A percentile compares a stretch with the other conserved stretches of the same genome.
Evolutionary conservation across 2,329 filamentous ascomycete genomes (phyloP).

Genomic region (Biscogniauxia mediterranea): DNA sequence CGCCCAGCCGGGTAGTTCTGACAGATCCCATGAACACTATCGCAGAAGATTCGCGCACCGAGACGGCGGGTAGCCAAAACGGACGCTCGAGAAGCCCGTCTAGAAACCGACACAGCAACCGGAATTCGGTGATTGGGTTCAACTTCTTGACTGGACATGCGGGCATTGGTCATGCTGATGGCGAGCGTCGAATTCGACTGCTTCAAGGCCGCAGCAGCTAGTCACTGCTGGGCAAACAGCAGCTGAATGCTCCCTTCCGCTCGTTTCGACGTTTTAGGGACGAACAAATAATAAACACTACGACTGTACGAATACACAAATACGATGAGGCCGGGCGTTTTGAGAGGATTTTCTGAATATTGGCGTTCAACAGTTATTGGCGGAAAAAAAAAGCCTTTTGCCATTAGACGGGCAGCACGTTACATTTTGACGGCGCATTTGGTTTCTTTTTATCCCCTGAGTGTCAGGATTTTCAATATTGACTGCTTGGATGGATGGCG

Average conservation of each 20-base stretch:
- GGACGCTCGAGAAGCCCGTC: constrained; percentile 25
- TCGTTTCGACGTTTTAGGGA: constrained; percentile 1
- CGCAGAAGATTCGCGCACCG: constrained; percentile 20
- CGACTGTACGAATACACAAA: neutral
- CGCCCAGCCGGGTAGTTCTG: constrained; percentile 40
- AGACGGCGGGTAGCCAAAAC: constrained; percentile 2
- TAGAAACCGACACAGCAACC: constrained; percentile 13
- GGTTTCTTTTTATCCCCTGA: neutral
- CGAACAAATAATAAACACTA: neutral
- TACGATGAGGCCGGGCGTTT: neutral
- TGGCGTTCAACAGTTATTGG: neutral
- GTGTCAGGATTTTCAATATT: neutral
- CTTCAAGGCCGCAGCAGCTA: constrained; percentile 26
- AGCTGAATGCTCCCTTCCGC: neutral
- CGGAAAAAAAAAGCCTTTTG: neutral
- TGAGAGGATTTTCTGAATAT: neutral
- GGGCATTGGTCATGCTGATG: constrained; percentile 23
- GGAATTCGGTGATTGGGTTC: constrained; percentile 26
- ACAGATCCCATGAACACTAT: constrained; percentile 31
- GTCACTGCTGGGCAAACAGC: constrained; percentile 5
- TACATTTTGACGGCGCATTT: neutral
- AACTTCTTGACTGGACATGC: constrained; percentile 28
- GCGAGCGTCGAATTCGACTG: constrained; percentile 27
- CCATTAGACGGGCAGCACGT: neutral
- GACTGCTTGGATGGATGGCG: neutral